These are phyloP conservation scores for Suhomyces coccinellae DNA, from an alignment of 1,139 yeast genomes.

Conservation along the genomic window DNA sequence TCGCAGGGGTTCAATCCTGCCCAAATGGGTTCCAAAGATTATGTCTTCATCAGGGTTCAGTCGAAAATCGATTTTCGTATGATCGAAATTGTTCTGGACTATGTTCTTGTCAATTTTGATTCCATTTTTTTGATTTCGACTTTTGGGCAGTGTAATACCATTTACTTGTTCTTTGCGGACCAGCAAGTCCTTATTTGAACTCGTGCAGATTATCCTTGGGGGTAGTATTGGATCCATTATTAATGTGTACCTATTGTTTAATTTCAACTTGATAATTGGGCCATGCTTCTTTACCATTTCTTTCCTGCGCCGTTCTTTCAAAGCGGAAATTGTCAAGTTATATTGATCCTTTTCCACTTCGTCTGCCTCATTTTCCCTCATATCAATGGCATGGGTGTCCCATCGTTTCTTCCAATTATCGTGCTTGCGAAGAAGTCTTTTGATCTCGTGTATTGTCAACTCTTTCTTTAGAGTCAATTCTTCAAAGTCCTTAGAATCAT, in stretches of 20 bases:
- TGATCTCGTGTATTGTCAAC: constrained; percentile 54
- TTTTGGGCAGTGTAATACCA: not conserved
- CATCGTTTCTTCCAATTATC: constrained; percentile 43
- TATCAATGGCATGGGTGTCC: constrained; percentile 28
- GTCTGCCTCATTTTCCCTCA: constrained; percentile 20
- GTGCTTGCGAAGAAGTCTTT: constrained; percentile 46
- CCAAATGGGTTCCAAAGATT: constrained; percentile 9
- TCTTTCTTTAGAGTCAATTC: constrained; percentile 54
- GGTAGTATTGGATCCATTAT: constrained; percentile 33
- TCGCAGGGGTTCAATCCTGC: not conserved
- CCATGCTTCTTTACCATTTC: constrained; percentile 25
- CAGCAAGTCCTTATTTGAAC: not conserved
- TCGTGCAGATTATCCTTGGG: constrained; percentile 23
- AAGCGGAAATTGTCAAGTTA: constrained; percentile 19
- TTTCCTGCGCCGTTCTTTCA: constrained; percentile 21
- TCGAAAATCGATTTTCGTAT: constrained; percentile 1
- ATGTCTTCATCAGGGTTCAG: not conserved
- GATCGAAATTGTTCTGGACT: not conserved
- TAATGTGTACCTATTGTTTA: constrained; percentile 32
- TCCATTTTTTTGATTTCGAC: not conserved
- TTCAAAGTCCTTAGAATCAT: constrained; percentile 42
- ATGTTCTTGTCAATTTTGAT: too few relatives aligned
- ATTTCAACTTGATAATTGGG: constrained; percentile 26
- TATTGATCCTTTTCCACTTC: constrained; percentile 23
- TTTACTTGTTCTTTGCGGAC: too few relatives aligned